phyloP scores from a whole-genome alignment of 768 basidiomycete genomes.

The Suillus subluteus region DNA sequence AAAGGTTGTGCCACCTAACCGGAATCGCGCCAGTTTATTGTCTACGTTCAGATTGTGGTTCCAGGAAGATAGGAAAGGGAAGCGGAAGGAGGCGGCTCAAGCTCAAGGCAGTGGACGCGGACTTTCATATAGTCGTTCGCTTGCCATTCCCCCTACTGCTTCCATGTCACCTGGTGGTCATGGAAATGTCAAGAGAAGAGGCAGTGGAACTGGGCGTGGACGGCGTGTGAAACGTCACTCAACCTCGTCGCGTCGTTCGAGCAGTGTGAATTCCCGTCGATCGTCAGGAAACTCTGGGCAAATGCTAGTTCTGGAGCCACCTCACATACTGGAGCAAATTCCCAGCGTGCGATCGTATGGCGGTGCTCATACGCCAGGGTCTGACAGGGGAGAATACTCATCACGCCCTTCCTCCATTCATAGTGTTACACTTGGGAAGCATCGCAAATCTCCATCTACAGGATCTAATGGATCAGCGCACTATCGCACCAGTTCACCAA shows the following conservation, averaged over 20 bases:
- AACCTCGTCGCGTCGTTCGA: conserved; percentile 83
- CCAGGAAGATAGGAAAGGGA: conserved; percentile 87
- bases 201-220: conserved; percentile 47
- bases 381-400: conserved; percentile 76
- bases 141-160: conserved; percentile 25
- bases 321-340: conserved; percentile 48
- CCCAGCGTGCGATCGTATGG: conserved; percentile 74
- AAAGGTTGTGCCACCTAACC: conserved; percentile 42
- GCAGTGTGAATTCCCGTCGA: conserved; percentile 87
- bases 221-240: conserved; percentile 71
- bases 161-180: conserved; percentile 35
- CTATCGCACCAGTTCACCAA: conserved; percentile 71
- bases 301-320: conserved; percentile 56
- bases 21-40: conserved; percentile 80
- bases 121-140: conserved; percentile 30
- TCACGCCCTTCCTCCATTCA: conserved; percentile 87
- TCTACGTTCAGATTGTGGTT: conserved; percentile 91
- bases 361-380: conserved; percentile 85
- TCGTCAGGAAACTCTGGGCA: conserved; percentile 59
- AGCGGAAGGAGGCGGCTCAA: conserved; percentile 59
- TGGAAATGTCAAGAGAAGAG: conserved; percentile 52
- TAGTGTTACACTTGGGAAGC: conserved; percentile 69
- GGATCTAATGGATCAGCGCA: conserved; percentile 75
- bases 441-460: conserved; percentile 76
- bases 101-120: conserved; percentile 26